Percentiles rank a stretch among this genome's conserved stretches.
These are phyloP conservation scores for Amoebophrya sp. DNA, from an alignment of 169 alveolate genomes.

Conservation along the genomic window DNA sequence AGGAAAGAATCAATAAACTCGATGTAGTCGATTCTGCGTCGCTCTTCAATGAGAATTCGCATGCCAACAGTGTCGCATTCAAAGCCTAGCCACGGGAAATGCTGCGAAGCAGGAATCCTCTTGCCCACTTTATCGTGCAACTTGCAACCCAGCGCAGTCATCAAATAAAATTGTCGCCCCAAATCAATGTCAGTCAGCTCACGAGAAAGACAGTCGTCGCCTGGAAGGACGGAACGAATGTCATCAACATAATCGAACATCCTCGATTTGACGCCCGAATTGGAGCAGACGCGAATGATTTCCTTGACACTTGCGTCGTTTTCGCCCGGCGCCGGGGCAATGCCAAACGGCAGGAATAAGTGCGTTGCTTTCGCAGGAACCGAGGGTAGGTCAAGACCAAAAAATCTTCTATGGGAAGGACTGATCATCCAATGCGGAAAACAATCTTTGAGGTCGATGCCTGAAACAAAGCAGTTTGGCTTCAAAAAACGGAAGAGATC, in stretches of 20 bases:
- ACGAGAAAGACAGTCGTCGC: not conserved
- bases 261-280: no score
- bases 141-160: not conserved
- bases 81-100: not conserved
- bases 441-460: not conserved
- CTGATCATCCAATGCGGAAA: not conserved
- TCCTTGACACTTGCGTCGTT: no score
- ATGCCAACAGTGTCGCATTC: not conserved
- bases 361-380: not conserved
- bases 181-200: not conserved
- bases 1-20: not conserved
- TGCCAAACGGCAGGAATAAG: not conserved
- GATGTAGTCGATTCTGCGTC: not conserved
- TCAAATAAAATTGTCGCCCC: not conserved
- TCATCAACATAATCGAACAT: not conserved
- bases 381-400: not conserved
- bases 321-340: not conserved
- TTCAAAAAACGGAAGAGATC: not conserved
- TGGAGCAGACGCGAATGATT: no score
- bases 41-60: not conserved
- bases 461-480: not conserved
- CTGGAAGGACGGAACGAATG: not conserved
- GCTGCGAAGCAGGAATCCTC: not conserved
- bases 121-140: not conserved
- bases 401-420: not conserved